A percentile compares a stretch with the other conserved stretches of the same genome.
These are phyloP conservation scores for Talaromyces amestolkiae DNA, from an alignment of 2,329 filamentous ascomycete species.

Conservation along the genomic window DNA sequence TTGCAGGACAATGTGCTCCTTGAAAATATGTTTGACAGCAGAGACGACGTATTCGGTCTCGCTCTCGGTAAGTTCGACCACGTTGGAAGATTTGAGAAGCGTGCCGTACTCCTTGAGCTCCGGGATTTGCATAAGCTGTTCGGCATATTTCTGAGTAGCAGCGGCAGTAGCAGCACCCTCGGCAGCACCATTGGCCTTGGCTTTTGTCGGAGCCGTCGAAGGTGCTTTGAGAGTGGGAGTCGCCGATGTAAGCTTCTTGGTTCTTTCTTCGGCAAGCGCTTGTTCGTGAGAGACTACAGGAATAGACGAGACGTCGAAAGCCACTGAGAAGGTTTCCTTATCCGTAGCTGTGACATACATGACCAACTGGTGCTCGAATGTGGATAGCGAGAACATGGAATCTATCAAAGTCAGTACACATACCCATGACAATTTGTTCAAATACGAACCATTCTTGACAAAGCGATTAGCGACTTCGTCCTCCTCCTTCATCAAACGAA, in stretches of 20 bases:
- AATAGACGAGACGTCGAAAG: constrained; percentile 88
- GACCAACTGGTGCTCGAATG: constrained; percentile 94
- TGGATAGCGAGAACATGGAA: constrained; percentile 89
- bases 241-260: constrained; percentile 92
- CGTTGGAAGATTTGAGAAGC: constrained; percentile 83
- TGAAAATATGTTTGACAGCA: constrained; percentile 96
- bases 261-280: constrained; percentile 91
- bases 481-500: constrained; percentile 88
- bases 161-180: constrained; percentile 74
- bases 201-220: constrained; percentile 73
- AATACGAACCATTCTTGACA: constrained; percentile 77
- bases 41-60: constrained; percentile 97
- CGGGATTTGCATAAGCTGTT: constrained; percentile 82
- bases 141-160: constrained; percentile 80
- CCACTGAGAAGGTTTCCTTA: constrained; percentile 74
- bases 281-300: constrained; percentile 94
- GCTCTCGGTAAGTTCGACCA: constrained; percentile 89
- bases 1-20: constrained; percentile 91
- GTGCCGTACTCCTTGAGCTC: constrained; percentile 87
- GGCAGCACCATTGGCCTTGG: constrained; percentile 63
- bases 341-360: constrained; percentile 95
- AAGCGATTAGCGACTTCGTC: constrained; percentile 82
- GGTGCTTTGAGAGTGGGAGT: constrained; percentile 93
- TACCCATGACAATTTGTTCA: background rate
- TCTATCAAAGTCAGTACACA: constrained; percentile 53